Evolutionary conservation across 1,284 basidiomycete genomes (phyloP), one percentile per base, ranked within the genome.

Genomic region (Leccinum subrobustum): DNA sequence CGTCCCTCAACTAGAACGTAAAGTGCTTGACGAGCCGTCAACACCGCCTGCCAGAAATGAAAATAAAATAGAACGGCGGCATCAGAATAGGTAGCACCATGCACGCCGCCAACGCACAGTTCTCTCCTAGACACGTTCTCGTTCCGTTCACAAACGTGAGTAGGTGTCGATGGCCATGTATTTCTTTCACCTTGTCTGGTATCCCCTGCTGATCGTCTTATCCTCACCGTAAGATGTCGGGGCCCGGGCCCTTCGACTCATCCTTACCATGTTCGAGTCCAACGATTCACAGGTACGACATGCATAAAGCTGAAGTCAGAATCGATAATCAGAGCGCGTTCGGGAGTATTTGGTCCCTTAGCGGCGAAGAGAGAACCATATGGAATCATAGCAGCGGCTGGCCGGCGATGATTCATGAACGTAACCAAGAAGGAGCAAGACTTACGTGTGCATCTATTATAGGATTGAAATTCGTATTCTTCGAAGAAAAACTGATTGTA

Each of bases 401-500:
- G 18, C 62, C 58, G 68, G 65, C 62, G 60, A 57, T 61, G 64
- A 48, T 59, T 52, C 54, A 58, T 67, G 54, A 68, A 60, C 57
- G 62, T 63, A 66, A 62, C 63, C 57, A 62, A 58, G 64, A 66
- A 56, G 57, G 42, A 57, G 58, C 14, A n/a, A 27, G 8, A 81
- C 89, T 73, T 76, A 95, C 93, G 88, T 56, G 92, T 86, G 70
- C 86, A 88, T 37, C 95, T 84, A 74, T 86, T 83, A 73, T 93
- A 93, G 52, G 91, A 88, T 51, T 82, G 79, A 70, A 96, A 97
- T 69, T 96, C 95, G 78, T 96, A 98, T 75, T 97, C 94, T 70
- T 98, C 96, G 69, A 97, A 97, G 0, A 96, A 79, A 71, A 98
- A 91, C 76, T 97, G 91, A 73, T 98, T 95, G 65, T 95, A 95